These are phyloP conservation scores for Tetrapisispora fleetii DNA, from an alignment of 805 yeast species.

Conservation along the genomic window DNA sequence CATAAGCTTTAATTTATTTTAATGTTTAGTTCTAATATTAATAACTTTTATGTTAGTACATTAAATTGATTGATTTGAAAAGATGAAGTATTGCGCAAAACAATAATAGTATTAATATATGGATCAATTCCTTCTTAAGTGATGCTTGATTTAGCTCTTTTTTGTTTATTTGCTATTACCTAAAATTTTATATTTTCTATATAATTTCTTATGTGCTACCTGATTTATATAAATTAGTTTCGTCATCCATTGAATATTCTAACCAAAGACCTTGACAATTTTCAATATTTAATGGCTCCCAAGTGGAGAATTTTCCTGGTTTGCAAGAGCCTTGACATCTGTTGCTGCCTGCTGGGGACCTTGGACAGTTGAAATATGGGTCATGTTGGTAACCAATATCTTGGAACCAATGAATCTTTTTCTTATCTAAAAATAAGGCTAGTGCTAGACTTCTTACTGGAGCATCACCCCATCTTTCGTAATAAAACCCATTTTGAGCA, in stretches of 20 bases:
- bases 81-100: no score
- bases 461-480: slow-evolving; percentile 92
- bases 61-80: no score
- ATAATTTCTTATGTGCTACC: neutral
- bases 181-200: no score
- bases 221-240: slow-evolving; percentile 19
- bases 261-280: slow-evolving; percentile 74
- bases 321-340: slow-evolving; percentile 40
- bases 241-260: slow-evolving; percentile 31
- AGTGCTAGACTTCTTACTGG: slow-evolving; percentile 78
- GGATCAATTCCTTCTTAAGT: no score
- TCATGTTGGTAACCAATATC: slow-evolving; percentile 71
- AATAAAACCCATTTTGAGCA: slow-evolving; percentile 67
- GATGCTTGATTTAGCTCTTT: no score
- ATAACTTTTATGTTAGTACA: no score
- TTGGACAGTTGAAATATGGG: slow-evolving; percentile 72
- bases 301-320: slow-evolving; percentile 45
- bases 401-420: slow-evolving; percentile 73
- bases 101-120: no score
- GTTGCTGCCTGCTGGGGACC: slow-evolving; percentile 30
- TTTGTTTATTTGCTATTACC: neutral
- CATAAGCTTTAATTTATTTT: no score
- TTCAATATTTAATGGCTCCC: slow-evolving; percentile 46
- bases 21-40: no score
- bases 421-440: slow-evolving; percentile 58